Evolutionary conservation across 208 protist genomes (phyloP).

Genomic region (Crithidia thermophila): DNA sequence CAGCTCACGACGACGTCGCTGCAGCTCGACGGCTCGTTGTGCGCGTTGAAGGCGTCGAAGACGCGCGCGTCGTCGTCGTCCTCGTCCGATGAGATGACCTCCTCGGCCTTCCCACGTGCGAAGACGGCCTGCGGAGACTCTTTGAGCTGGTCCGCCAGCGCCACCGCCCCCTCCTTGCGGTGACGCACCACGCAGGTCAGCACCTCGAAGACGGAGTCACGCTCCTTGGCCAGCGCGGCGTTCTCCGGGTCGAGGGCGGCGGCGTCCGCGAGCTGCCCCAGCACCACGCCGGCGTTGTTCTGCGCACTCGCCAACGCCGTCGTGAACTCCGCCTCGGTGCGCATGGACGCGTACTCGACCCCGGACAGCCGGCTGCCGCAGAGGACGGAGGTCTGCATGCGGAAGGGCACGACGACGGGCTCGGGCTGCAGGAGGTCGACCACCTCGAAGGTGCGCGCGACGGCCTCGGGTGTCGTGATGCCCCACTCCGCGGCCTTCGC

Average conservation of each 20-base stretch:
- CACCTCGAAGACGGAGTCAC: slow-evolving; percentile 31
- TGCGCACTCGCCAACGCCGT: slow-evolving; percentile 32
- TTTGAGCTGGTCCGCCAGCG: slow-evolving; percentile 14
- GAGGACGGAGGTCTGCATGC: slow-evolving; percentile 26
- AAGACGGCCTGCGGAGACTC: slow-evolving; percentile 11
- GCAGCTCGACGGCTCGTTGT: slow-evolving; percentile 16
- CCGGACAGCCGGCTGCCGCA: slow-evolving; percentile 34
- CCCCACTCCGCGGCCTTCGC: slow-evolving; percentile 19
- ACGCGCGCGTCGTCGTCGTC: slow-evolving; percentile 20
- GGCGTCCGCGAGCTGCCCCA: slow-evolving; percentile 23
- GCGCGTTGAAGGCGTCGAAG: slow-evolving; percentile 19
- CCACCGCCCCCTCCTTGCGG: slow-evolving; percentile 33
- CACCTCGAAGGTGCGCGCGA: slow-evolving; percentile 29
- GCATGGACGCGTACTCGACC: slow-evolving; percentile 31
- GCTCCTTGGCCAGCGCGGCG: slow-evolving; percentile 15
- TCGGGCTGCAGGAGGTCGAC: slow-evolving; percentile 40
- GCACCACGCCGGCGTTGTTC: slow-evolving; percentile 26
- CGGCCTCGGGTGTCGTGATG: neutral
- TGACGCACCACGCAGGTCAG: slow-evolving; percentile 40
- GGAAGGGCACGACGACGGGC: slow-evolving; percentile 10
- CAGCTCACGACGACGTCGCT: slow-evolving; percentile 27
- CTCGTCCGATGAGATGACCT: slow-evolving; percentile 23
- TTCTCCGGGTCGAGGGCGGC: slow-evolving; percentile 11
- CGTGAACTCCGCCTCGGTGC: slow-evolving; percentile 32
- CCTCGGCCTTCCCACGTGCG: neutral